Conservation (phyloP, 2,329 filamentous ascomycete genomes). For the Fusarium musae region DNA sequence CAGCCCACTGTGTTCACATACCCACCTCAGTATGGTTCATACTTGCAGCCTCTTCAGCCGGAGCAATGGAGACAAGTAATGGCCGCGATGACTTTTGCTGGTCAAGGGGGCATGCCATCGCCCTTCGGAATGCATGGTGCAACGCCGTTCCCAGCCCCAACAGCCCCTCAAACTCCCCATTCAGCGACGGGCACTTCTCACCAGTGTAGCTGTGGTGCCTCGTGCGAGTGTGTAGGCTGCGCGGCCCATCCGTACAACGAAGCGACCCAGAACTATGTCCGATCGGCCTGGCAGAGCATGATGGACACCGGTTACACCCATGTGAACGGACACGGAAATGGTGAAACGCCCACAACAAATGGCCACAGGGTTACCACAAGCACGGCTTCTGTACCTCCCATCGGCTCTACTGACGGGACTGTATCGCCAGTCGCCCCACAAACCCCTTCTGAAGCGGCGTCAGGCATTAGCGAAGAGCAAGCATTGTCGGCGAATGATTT, state of each 20-base stretch:
- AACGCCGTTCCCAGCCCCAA: conserved; percentile 33
- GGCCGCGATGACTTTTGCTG: conserved; percentile 52
- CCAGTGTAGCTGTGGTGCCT: conserved; percentile 71
- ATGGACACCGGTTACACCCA: conserved; percentile 45
- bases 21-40: conserved; percentile 65
- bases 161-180: conserved; percentile 29
- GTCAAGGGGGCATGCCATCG: conserved; percentile 47
- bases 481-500: conserved; percentile 64
- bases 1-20: conserved; percentile 63
- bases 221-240: conserved; percentile 75
- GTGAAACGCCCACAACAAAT: conserved; percentile 34
- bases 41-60: conserved; percentile 65
- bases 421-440: conserved; percentile 55
- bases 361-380: conserved; percentile 26
- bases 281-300: conserved; percentile 59
- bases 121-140: conserved; percentile 42
- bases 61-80: conserved; percentile 63
- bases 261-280: conserved; percentile 65
- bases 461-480: conserved; percentile 61
- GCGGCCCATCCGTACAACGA: conserved; percentile 75
- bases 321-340: conserved; percentile 40
- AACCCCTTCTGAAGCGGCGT: conserved; percentile 61
- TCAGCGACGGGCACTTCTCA: conserved; percentile 49
- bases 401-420: conserved; percentile 41
- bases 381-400: conserved; percentile 21